Percentiles rank a stretch among this genome's conserved stretches.
Conservation (phyloP, 352 stramenopile genomes). For the Globisporangium iwayamae region DNA sequence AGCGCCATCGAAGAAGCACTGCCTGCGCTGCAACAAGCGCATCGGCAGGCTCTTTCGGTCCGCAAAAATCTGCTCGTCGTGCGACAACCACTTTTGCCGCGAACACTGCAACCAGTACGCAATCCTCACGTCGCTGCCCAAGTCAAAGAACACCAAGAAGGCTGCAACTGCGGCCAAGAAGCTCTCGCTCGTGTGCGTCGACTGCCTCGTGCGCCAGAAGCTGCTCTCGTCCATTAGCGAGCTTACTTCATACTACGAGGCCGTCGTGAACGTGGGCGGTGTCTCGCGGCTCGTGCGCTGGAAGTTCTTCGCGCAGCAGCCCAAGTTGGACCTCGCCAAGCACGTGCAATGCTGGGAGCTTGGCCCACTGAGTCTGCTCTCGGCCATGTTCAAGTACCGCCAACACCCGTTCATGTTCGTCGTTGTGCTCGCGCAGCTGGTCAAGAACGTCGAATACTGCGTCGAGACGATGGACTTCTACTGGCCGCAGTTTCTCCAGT, state of each 20-base stretch:
- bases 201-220: slow-evolving; percentile 54
- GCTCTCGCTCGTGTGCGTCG: slow-evolving; percentile 28
- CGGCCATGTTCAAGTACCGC: slow-evolving; percentile 63
- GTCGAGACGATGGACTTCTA: slow-evolving; percentile 63
- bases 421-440: slow-evolving; percentile 53
- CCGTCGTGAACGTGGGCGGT: slow-evolving; percentile 43
- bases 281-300: slow-evolving; percentile 48
- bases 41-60: slow-evolving; percentile 39
- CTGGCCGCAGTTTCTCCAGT: slow-evolving; percentile 68
- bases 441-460: slow-evolving; percentile 53
- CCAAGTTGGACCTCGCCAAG: slow-evolving; percentile 36
- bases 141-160: slow-evolving; percentile 10
- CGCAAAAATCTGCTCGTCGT: slow-evolving; percentile 48
- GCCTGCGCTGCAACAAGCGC: slow-evolving; percentile 37
- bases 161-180: slow-evolving; percentile 10
- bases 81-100: slow-evolving; percentile 42
- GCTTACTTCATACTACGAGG: slow-evolving; percentile 19
- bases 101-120: slow-evolving; percentile 38
- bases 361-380: slow-evolving; percentile 48
- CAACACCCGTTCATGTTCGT: slow-evolving; percentile 71
- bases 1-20: slow-evolving; percentile 27
- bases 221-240: slow-evolving; percentile 34
- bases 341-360: slow-evolving; percentile 40
- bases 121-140: slow-evolving; percentile 22
- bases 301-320: slow-evolving; percentile 50